Base-by-base conservation (phyloP, 176 grass and related monocot genomes). In the Secale cereale region DNA sequence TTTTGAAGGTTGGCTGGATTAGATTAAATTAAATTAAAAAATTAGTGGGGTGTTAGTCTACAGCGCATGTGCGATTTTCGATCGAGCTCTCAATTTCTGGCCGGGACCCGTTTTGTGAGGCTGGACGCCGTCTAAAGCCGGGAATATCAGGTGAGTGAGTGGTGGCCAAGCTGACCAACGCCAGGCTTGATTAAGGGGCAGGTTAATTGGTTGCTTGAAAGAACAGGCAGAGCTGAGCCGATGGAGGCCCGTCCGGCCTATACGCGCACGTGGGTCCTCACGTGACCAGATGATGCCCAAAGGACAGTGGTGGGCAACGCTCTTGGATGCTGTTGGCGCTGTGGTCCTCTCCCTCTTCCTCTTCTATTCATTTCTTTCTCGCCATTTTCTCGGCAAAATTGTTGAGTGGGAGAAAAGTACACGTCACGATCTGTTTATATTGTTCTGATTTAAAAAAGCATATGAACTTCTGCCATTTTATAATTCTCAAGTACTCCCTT, bases 251-350 rank as follows among this genome's bases (percentile, higher is more conserved):
- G 48, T 52, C 68, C 67, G 65, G 83, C 70, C 77, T 11, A 90
- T 78, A 79, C 40, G 74, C 27, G 88, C 88, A 90, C 84, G 84
- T 83, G 84, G 84, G 65, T 41, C 52, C 32, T 83, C 88, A 90
- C 84, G 88, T 90, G 88, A 87, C n/a, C 28, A 64, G 79, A 82
- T 59, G 79, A 82, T 75, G 77, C 82, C 79, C 76, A 65, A 65
- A 78, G 73, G 83, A 59, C 35, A 59, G 72, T 75, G 72, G 83
- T 63, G 73, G 78, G 83, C 79, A 13, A 90, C 73, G 83, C 27
- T 74, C 70, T 86, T 73, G 88, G 88, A 90, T 90, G 88, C 84
- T 81, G 60, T 82, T 73, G 70, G 12, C 37, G 23, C 1, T 25
- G 73, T 83, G 79, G 79, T 78, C 88, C 87, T 33, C 65, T 22